Percentiles rank a stretch among this genome's conserved stretches.
Conservation (phyloP, 768 basidiomycete genomes). For the Pseudohyphozyma bogoriensis region DNA sequence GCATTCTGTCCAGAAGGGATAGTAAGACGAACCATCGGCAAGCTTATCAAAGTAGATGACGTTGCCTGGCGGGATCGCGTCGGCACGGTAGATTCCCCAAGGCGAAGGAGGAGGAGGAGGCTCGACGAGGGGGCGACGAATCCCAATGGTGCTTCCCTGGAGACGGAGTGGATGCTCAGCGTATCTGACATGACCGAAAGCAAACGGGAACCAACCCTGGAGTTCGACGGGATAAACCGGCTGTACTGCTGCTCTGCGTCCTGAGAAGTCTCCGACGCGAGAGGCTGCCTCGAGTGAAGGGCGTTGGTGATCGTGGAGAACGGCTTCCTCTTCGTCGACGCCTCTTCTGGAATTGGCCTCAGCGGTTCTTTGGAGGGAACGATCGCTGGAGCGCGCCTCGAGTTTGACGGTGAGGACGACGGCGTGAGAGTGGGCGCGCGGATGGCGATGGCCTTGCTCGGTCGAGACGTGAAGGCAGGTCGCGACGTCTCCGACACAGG, state of each 20-base stretch:
- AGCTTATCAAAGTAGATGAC: slow-evolving; percentile 60
- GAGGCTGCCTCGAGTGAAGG: slow-evolving; percentile 4
- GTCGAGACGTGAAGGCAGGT: neutral
- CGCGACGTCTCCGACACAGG: too few species aligned
- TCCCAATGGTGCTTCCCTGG: too few species aligned
- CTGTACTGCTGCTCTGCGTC: too few species aligned
- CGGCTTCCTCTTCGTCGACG: slow-evolving; percentile 29
- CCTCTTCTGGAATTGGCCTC: neutral
- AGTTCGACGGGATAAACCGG: too few species aligned
- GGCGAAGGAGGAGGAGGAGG: neutral
- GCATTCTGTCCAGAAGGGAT: slow-evolving; percentile 38
- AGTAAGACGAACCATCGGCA: slow-evolving; percentile 48
- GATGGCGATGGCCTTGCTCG: neutral
- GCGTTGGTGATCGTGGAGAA: slow-evolving; percentile 36
- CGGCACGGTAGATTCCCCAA: slow-evolving; percentile 18
- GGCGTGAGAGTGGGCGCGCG: neutral
- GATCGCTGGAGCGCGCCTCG: too few species aligned
- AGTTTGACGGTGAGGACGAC: too few species aligned
- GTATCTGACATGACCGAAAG: neutral
- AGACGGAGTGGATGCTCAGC: too few species aligned
- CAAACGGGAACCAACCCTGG: neutral
- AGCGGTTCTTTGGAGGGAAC: neutral
- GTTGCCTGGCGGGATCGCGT: slow-evolving; percentile 41
- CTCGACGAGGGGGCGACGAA: too few species aligned
- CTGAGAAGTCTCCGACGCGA: neutral